A percentile compares a stretch with the other conserved stretches of the same genome.
These are phyloP conservation scores for Brettanomyces bruxellensis DNA, from an alignment of 805 yeast genomes.

Conservation along the genomic window DNA sequence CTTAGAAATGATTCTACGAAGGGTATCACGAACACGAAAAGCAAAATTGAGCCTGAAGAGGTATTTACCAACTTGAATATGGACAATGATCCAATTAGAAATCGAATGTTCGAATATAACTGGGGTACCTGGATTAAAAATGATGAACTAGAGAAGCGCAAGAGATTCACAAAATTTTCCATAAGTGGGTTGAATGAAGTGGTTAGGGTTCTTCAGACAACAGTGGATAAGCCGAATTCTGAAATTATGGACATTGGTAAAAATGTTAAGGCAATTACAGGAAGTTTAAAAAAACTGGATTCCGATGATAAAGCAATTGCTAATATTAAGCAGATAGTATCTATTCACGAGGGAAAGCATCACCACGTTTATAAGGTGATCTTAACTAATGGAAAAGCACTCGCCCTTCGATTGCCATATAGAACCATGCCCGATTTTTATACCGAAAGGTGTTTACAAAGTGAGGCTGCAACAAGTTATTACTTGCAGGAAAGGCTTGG, in stretches of 20 bases:
- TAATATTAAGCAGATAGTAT: constrained; percentile 60
- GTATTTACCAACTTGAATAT: constrained; percentile 49
- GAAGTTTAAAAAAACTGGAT: constrained; percentile 13
- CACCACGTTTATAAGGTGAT: constrained; percentile 76
- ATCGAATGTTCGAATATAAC: constrained; percentile 66
- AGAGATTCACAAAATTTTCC: constrained; percentile 74
- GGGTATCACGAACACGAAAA: not conserved
- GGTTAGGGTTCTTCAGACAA: constrained; percentile 3
- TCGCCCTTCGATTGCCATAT: constrained; percentile 82
- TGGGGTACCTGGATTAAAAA: constrained; percentile 95
- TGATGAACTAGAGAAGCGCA: constrained; percentile 63
- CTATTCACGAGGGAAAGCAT: constrained; percentile 91
- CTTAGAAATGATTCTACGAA: too few species aligned
- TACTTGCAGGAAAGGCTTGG: constrained; percentile 59
- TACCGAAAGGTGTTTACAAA: constrained; percentile 59
- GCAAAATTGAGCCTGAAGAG: constrained; percentile 18
- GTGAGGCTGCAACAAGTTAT: constrained; percentile 93
- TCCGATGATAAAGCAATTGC: constrained; percentile 8
- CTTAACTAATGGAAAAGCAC: constrained; percentile 30
- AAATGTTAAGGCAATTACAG: constrained; percentile 12
- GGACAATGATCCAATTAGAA: constrained; percentile 58
- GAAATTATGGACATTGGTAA: constrained; percentile 12
- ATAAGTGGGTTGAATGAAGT: constrained; percentile 58
- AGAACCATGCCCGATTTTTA: constrained; percentile 57
- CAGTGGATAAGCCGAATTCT: not conserved